phyloP scores from a whole-genome alignment of 23 red algal genomes.

The Gracilaria gracilis region DNA sequence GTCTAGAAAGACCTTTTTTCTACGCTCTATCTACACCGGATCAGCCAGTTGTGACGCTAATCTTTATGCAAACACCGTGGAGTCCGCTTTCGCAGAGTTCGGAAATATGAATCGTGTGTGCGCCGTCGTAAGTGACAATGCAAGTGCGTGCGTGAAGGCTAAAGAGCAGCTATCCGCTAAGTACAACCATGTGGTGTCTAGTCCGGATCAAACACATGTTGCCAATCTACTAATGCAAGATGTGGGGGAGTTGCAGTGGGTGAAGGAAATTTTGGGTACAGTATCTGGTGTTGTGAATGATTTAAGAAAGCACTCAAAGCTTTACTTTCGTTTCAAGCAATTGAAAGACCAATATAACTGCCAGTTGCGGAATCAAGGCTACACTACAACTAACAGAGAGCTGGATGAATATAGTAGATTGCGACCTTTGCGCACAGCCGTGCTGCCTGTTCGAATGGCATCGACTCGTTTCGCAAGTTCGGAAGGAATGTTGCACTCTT shows the following conservation, averaged over 20 bases:
- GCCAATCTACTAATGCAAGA: background rate
- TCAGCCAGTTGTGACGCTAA: background rate
- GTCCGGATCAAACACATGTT: background rate
- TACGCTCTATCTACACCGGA: background rate
- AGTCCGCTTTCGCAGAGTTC: background rate
- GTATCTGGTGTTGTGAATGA: background rate
- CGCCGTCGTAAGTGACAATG: background rate
- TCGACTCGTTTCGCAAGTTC: background rate
- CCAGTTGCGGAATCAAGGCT: too few relatives aligned
- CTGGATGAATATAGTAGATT: background rate
- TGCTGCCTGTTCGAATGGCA: background rate
- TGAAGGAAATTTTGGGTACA: background rate
- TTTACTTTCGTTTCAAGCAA: slow-evolving; percentile 5
- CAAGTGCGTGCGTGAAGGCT: background rate
- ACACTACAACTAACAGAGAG: too few relatives aligned
- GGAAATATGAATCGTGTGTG: background rate
- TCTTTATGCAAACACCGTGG: background rate
- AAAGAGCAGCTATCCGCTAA: background rate
- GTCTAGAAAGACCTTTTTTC: background rate
- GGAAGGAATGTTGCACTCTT: slow-evolving; percentile 9
- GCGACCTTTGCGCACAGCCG: background rate
- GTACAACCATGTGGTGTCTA: background rate
- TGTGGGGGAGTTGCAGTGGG: background rate
- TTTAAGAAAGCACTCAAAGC: background rate
- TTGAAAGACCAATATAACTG: background rate